These are phyloP conservation scores for Chrysoporthe austroafricana DNA, from an alignment of 2,329 filamentous ascomycete genomes.

Conservation along the genomic window DNA sequence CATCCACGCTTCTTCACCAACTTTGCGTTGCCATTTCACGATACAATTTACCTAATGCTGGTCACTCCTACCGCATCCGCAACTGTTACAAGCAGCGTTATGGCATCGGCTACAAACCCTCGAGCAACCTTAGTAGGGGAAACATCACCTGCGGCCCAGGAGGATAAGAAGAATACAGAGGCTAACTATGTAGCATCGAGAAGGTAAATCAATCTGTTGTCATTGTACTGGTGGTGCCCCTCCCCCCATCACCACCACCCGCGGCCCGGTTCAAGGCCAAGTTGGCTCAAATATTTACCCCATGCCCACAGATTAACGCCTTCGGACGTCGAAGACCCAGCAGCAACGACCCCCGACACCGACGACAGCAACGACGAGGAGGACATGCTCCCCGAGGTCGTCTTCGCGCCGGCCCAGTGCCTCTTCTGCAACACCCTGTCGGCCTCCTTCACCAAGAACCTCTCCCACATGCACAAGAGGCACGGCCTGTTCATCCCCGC, in stretches of 20 bases:
- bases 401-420: conserved; percentile 40
- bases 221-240: neutral
- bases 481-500: conserved; percentile 53
- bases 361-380: neutral
- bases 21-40: no score
- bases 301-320: neutral
- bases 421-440: conserved; percentile 46
- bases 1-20: no score
- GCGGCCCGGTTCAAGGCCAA: no score
- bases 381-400: neutral
- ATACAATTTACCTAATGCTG: neutral
- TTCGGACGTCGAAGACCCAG: no score
- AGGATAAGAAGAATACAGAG: neutral
- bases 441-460: conserved; percentile 40
- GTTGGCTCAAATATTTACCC: neutral
- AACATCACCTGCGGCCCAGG: neutral
- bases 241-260: no score
- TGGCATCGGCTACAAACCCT: neutral
- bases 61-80: neutral
- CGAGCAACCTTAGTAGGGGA: neutral
- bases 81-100: neutral
- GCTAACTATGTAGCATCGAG: neutral
- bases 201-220: neutral
- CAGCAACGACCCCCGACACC: no score
- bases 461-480: conserved; percentile 52